Percentiles rank a stretch among this genome's conserved stretches.
phyloP scores from a whole-genome alignment of 345 rosid species.

The Murraya koenigii region DNA sequence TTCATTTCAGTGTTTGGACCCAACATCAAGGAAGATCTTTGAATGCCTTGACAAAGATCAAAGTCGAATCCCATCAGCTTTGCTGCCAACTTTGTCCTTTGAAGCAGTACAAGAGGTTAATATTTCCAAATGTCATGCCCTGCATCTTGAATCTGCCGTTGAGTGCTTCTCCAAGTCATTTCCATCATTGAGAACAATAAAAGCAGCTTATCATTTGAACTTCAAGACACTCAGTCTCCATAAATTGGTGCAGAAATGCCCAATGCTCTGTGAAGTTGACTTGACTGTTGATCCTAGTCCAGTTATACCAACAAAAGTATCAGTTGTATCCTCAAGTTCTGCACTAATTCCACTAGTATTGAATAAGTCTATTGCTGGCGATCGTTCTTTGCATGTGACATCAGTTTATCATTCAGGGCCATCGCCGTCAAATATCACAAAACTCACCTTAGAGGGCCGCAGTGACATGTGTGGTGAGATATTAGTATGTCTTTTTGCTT shows the following conservation, averaged over 20 bases:
- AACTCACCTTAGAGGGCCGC: conserved; percentile 74
- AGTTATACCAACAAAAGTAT: conserved; percentile 35
- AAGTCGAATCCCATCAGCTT: conserved; percentile 16
- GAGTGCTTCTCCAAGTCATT: conserved; percentile 62
- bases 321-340: conserved; percentile 41
- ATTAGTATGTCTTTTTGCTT: conserved; percentile 2
- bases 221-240: conserved; percentile 37
- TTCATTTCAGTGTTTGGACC: conserved; percentile 24
- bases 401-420: conserved; percentile 21
- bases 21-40: conserved; percentile 29
- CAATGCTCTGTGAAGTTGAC: conserved; percentile 56
- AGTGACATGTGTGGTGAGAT: conserved; percentile 64
- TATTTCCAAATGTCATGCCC: conserved; percentile 64
- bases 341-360: conserved; percentile 21
- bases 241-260: conserved; percentile 45
- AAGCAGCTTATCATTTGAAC: conserved; percentile 71
- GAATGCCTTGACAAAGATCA: conserved; percentile 29
- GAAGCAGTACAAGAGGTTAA: conserved; percentile 57
- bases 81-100: conserved; percentile 40
- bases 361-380: conserved; percentile 23
- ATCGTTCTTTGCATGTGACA: conserved; percentile 9
- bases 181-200: conserved; percentile 62
- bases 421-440: conserved; percentile 43
- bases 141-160: conserved; percentile 47
- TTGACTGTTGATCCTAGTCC: conserved; percentile 63